Percentiles rank a stretch among this genome's conserved stretches.
Evolutionary conservation across 306 rosid genomes (phyloP).

Genomic region (Cyclanthera cordifolia): DNA sequence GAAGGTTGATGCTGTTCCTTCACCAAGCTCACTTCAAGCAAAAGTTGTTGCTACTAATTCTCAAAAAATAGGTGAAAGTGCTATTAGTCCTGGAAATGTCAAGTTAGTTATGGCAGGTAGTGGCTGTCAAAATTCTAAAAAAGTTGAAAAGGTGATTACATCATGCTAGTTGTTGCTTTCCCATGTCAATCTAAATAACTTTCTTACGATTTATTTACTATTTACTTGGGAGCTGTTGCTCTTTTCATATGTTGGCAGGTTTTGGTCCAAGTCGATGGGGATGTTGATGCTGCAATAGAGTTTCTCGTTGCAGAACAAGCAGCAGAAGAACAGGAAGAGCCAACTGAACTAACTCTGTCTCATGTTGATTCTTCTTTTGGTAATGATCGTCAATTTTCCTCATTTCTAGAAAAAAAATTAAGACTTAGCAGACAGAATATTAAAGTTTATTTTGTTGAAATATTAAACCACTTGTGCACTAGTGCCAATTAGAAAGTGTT

Average conservation of each 20-base stretch:
- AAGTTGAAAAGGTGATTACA: conserved; percentile 48
- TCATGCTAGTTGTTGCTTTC: conserved; percentile 7
- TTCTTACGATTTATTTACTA: conserved; percentile 11
- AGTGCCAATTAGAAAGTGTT: not conserved
- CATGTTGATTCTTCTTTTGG: conserved; percentile 31
- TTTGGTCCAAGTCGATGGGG: conserved; percentile 53
- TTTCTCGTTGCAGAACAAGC: conserved; percentile 66
- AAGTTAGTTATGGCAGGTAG: conserved; percentile 61
- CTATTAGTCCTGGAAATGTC: conserved; percentile 32
- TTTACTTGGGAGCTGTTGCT: conserved; percentile 13
- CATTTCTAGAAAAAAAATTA: conserved; percentile 5
- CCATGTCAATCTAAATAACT: conserved; percentile 8
- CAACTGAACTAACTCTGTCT: conserved; percentile 29
- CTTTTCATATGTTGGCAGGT: conserved; percentile 31
- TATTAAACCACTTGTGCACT: not conserved
- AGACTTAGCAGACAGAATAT: not conserved
- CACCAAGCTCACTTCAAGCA: conserved; percentile 45
- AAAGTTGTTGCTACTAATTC: conserved; percentile 24
- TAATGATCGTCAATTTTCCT: conserved; percentile 30
- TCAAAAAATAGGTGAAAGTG: conserved; percentile 22
- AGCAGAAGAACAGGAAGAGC: conserved; percentile 33
- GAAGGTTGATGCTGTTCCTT: conserved; percentile 67
- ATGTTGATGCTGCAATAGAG: conserved; percentile 66
- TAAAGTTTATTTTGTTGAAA: not conserved
- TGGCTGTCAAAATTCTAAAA: conserved; percentile 48